Base-by-base conservation (phyloP, 2,329 filamentous ascomycete genomes). In the Emericellopsis atlantica region DNA sequence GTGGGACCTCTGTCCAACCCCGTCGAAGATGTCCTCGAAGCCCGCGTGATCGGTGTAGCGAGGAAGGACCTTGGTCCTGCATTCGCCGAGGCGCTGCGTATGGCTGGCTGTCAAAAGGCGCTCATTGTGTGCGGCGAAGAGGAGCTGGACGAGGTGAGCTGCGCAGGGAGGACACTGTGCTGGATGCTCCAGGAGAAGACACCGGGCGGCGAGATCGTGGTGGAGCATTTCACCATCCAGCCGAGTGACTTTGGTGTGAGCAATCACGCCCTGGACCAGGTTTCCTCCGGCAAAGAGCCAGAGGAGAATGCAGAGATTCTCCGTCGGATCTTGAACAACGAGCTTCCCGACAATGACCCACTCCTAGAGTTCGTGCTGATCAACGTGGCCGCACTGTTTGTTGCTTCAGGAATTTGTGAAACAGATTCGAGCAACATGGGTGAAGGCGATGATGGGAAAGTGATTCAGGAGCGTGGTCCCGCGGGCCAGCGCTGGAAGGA, bases 401-500 rank as follows among this genome's bases (percentile, higher is more conserved):
- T 94, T 0, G 74, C 84, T 4, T 82, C 86, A 2, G 92, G 92
- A 4, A 69, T 95, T 29, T 94, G 88, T 55, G 90, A 96, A 48
- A 77, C 82, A 0, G 83, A 94, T 43, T 72, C 70, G 24, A 93
- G 84, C 55, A 65, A 76, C 54, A 86, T 93, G 83, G 86, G 85
- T 1, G 65, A 71, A 37, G 84, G 81, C 1, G 86, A 94, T 51
- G 84, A 90, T 52, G 85, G 86, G 0, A 70, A 80, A 34, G 86
- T 95, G 37, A 74, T 94, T 46, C 76, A 66, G 14, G 89, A 96
- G 57, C 70, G 82, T 37, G 90, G 92, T 0, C 89, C 89, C 5
- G 89, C 83, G 10, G 85, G 85, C 12, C 77, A 85, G 43, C 74
- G 90, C 53, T 98, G 92, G 92, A 98, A 94, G 66, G 90, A 95